Evolutionary conservation across 1,284 basidiomycete species (phyloP).

Genomic region (Austroboletus novae-zelandiae): DNA sequence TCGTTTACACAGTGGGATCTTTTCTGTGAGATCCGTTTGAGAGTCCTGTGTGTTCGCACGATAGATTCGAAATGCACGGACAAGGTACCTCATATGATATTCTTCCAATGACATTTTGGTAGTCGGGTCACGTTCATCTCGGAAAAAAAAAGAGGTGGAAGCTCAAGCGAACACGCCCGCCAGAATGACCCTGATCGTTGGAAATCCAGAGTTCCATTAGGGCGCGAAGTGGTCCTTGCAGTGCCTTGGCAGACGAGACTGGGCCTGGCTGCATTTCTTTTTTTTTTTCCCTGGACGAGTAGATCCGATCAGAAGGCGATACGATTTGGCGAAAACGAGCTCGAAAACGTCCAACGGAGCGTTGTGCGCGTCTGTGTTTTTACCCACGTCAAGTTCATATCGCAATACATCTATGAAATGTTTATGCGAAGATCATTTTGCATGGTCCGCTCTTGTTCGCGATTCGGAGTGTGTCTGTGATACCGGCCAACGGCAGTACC

Average conservation of each 20-base stretch:
- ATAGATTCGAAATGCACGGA: neutral
- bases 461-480: neutral
- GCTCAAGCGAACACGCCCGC: no score
- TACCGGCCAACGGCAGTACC: conserved; percentile 2
- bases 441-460: neutral
- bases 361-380: neutral
- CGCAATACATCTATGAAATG: conserved; percentile 24
- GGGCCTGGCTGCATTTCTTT: no score
- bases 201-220: neutral
- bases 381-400: conserved; percentile 26
- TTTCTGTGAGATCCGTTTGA: neutral
- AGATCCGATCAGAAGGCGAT: conserved; percentile 28
- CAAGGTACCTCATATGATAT: neutral
- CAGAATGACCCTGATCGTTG: conserved; percentile 14
- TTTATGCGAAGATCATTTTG: conserved; percentile 4
- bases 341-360: conserved; percentile 18
- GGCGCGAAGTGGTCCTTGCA: conserved; percentile 3
- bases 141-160: neutral
- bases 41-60: neutral
- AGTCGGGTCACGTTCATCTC: neutral
- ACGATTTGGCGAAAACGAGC: conserved; percentile 29
- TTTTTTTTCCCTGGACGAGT: neutral
- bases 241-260: neutral
- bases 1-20: neutral
- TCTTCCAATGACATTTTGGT: neutral